Conservation (phyloP, 768 basidiomycete genomes). For the Agaricus blazei region DNA sequence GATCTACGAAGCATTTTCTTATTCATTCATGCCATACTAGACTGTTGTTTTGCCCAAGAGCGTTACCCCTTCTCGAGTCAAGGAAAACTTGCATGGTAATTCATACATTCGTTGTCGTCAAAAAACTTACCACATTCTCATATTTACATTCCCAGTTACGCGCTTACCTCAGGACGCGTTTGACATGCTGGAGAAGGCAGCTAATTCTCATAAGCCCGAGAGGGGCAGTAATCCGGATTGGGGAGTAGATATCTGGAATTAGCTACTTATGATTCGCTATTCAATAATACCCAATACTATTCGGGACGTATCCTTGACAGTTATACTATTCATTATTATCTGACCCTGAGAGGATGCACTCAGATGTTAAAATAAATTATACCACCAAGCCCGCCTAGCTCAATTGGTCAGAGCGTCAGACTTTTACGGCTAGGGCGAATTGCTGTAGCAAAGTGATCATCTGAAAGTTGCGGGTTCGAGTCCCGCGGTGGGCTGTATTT, state of each 20-base stretch:
- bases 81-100: slow-evolving; percentile 64
- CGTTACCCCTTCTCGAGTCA: slow-evolving; percentile 61
- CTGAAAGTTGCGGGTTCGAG: slow-evolving; percentile 13
- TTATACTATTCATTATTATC: too few species aligned
- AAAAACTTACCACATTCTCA: background rate
- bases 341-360: background rate
- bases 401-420: slow-evolving; percentile 13
- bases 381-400: slow-evolving; percentile 9
- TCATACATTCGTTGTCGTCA: background rate
- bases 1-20: background rate
- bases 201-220: slow-evolving; percentile 48
- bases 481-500: slow-evolving; percentile 10
- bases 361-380: background rate
- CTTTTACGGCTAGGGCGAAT: slow-evolving; percentile 6
- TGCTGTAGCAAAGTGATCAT: background rate
- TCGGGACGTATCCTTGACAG: too few species aligned
- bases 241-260: slow-evolving; percentile 54
- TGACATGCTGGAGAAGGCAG: slow-evolving; percentile 44
- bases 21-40: slow-evolving; percentile 24
- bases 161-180: slow-evolving; percentile 35
- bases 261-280: background rate
- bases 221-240: slow-evolving; percentile 61
- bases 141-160: background rate
- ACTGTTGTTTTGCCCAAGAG: slow-evolving; percentile 75
- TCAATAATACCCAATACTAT: too few species aligned